Base-by-base conservation (phyloP, 106 monocot species). In the Chionographis japonica region DNA sequence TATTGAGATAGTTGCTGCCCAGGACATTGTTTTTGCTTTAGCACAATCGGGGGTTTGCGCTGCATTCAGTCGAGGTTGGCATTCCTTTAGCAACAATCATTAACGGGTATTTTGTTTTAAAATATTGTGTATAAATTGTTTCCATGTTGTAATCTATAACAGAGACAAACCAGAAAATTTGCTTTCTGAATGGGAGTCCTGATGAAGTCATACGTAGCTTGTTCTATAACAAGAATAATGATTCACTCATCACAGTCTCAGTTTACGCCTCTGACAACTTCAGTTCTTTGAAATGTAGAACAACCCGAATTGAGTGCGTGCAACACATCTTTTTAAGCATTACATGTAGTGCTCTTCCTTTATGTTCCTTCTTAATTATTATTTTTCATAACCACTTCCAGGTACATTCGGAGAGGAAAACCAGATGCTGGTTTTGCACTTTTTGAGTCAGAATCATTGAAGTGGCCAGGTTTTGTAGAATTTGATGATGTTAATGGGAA, bases 401-500 rank as follows among this genome's bases (percentile, higher is more conserved):
- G 93, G 83, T 93, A 89, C 37, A 88, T 93, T 14, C 68, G 61
- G 15, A 75, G 85, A 60, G 83, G 83, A 40, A 76, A 81, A 37
- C 79, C 81, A 39, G 89, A 93, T 77, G 80, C 93, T 68, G 93
- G 93, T 49, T 93, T 89, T 79, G 74, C 93, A 18, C 85, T 93
- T 77, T 93, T 93, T 83, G 88, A 93, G 59, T 79, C 88, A 12
- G 92, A 92, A 62, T 85, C 85, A 19, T 72, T 92, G 62, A 85
- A 92, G 50, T 92, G 88, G 82, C 92, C 92, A 72, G 92, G 92
- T 63, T 93, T 93, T 83, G 92, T 93, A 41, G 92, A 93, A 58
- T 93, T 93, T 79, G 92, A 92, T 71, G 92, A 92, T 83, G 92
- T 92, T 53, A 92, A 92, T 80, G 92, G 88, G 52, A 92, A 93